Evolutionary conservation across 129 eudicot species (phyloP).

Genomic region (Oenanthe sinensis): DNA sequence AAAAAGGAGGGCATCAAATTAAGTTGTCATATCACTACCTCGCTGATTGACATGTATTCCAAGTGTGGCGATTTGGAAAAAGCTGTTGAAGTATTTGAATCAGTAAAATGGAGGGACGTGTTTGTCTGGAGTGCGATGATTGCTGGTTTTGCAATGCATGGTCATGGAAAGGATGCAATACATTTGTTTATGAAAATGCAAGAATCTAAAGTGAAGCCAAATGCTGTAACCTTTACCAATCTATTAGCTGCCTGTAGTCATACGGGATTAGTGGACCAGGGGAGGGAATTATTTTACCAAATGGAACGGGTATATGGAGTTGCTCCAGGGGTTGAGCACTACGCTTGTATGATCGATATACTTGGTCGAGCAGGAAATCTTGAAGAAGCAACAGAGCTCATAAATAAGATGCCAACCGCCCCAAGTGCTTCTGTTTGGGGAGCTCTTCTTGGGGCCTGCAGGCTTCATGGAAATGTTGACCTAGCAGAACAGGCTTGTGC

Average conservation of each 20-base stretch:
- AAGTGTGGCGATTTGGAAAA: slow-evolving; percentile 68
- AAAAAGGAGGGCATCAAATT: slow-evolving; percentile 44
- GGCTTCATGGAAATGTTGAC: slow-evolving; percentile 43
- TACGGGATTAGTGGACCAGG: slow-evolving; percentile 56
- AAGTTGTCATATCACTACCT: slow-evolving; percentile 37
- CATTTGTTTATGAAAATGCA: slow-evolving; percentile 51
- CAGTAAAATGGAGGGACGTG: slow-evolving; percentile 38
- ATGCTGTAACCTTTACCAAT: slow-evolving; percentile 55
- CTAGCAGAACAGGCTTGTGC: slow-evolving; percentile 47
- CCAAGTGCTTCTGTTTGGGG: slow-evolving; percentile 69
- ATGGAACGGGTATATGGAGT: slow-evolving; percentile 45
- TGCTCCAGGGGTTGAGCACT: slow-evolving; percentile 45
- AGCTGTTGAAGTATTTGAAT: slow-evolving; percentile 59
- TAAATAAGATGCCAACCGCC: slow-evolving; percentile 42
- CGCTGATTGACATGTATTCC: slow-evolving; percentile 69
- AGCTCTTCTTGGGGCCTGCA: slow-evolving; percentile 66
- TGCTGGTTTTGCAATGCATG: slow-evolving; percentile 81
- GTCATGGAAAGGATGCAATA: slow-evolving; percentile 58
- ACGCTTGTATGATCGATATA: slow-evolving; percentile 69
- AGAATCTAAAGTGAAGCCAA: slow-evolving; percentile 48
- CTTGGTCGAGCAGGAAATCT: slow-evolving; percentile 65
- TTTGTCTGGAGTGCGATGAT: slow-evolving; percentile 76
- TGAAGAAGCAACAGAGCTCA: slow-evolving; percentile 50
- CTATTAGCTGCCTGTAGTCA: slow-evolving; percentile 62
- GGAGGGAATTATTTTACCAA: slow-evolving; percentile 35